These are phyloP conservation scores for Aspergillus kassunensis DNA, from an alignment of 495 filamentous ascomycete species.

Conservation along the genomic window DNA sequence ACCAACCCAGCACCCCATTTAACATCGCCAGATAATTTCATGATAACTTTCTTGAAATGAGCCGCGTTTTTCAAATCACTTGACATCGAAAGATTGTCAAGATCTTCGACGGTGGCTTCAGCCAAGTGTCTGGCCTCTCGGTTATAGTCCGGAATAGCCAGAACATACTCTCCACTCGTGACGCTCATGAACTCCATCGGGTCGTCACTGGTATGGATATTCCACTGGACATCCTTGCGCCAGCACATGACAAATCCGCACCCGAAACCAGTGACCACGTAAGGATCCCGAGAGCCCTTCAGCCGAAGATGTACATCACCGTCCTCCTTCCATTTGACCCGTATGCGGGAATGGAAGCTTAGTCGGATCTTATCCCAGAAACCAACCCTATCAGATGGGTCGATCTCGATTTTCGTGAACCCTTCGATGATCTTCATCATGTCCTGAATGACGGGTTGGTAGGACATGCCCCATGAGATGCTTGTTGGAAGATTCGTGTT, in stretches of 20 bases:
- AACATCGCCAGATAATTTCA: constrained; percentile 96
- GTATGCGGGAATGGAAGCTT: constrained; percentile 88
- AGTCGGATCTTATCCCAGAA: constrained; percentile 99
- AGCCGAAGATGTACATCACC: constrained; percentile 93
- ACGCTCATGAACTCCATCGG: constrained; percentile 93
- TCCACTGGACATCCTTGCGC: constrained; percentile 87
- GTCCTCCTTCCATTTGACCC: constrained; percentile 86
- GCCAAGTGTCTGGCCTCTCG: constrained; percentile 72
- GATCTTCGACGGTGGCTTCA: constrained; percentile 51
- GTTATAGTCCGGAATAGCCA: constrained; percentile 91
- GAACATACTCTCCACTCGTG: constrained; percentile 86
- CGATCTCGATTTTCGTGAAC: constrained; percentile 91
- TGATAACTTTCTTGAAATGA: constrained; percentile 92
- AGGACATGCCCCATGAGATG: constrained; percentile 95
- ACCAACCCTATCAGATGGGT: constrained; percentile 87
- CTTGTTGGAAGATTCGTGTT: constrained; percentile 87
- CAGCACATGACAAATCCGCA: constrained; percentile 97
- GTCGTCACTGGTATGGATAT: constrained; percentile 74
- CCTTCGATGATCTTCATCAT: constrained; percentile 99
- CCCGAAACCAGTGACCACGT: constrained; percentile 85
- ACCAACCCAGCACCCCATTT: constrained; percentile 86
- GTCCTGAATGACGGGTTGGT: constrained; percentile 97
- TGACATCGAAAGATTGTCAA: constrained; percentile 59
- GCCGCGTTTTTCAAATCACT: constrained; percentile 68
- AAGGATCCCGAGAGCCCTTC: constrained; percentile 90